phyloP scores from a whole-genome alignment of 2,329 filamentous ascomycete species.

The Fusarium mangiferae region DNA sequence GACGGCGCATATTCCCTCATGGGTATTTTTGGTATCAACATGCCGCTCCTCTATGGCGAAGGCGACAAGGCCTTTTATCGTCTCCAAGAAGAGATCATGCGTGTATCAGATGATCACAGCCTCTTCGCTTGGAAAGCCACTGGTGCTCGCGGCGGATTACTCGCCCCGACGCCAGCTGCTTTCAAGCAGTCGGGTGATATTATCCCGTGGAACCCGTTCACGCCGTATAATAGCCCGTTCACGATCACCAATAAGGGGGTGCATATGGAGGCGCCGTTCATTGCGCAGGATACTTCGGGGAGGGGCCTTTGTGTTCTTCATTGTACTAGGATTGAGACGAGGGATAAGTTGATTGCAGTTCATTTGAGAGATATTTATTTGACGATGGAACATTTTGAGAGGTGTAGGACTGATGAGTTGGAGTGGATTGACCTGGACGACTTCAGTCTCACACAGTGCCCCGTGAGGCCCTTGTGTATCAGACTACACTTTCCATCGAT shows the following conservation, averaged over 20 bases:
- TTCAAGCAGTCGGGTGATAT: not conserved
- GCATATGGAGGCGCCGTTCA: conserved; percentile 3
- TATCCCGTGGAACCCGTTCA: conserved; percentile 6
- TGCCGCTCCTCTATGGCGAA: conserved; percentile 1
- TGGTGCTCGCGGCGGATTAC: not conserved
- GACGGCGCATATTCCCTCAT: conserved; percentile 5
- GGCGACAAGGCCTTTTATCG: conserved; percentile 7
- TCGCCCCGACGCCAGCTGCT: not conserved
- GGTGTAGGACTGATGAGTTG: not conserved
- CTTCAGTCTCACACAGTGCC: not conserved
- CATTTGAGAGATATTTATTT: not conserved
- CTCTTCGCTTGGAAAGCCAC: not conserved
- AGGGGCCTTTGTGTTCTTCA: conserved; percentile 4
- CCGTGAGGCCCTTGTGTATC: not conserved
- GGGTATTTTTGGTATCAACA: conserved; percentile 4
- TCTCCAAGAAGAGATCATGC: conserved; percentile 15
- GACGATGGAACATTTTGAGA: conserved; percentile 28
- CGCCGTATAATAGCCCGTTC: not conserved
- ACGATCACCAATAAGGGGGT: conserved; percentile 18
- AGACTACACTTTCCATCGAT: fast-evolving
- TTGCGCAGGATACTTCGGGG: not conserved
- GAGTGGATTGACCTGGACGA: not conserved
- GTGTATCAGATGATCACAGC: not conserved
- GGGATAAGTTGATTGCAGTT: not conserved
- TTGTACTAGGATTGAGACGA: not conserved